phyloP scores from a whole-genome alignment of 768 basidiomycete genomes.

The Amanita rimosa region DNA sequence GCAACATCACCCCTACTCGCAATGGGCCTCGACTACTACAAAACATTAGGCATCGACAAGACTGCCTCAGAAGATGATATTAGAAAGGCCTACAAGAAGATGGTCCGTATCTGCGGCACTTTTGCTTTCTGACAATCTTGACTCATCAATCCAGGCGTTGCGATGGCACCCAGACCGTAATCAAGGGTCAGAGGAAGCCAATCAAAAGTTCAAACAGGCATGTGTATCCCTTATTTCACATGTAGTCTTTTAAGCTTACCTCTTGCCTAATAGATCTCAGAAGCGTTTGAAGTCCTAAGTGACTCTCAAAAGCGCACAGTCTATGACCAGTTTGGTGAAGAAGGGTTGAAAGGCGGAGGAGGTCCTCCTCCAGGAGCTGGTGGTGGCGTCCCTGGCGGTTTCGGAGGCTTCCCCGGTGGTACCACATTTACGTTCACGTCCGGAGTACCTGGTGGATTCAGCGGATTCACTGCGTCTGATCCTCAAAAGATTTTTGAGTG shows the following conservation, averaged over 20 bases:
- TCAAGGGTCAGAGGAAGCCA: conserved; percentile 73
- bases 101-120: conserved; percentile 39
- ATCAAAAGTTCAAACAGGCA: conserved; percentile 87
- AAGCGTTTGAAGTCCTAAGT: conserved; percentile 91
- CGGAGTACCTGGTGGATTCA: conserved; percentile 26
- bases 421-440: conserved; percentile 49
- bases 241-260: background rate
- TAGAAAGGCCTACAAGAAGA: conserved; percentile 94
- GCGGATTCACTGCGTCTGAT: conserved; percentile 68
- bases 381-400: conserved; percentile 19
- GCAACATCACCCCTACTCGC: too few species aligned
- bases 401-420: conserved; percentile 33
- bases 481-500: conserved; percentile 86
- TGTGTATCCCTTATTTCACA: conserved; percentile 7
- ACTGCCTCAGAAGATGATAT: conserved; percentile 76
- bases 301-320: conserved; percentile 77
- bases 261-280: conserved; percentile 52
- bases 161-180: conserved; percentile 97
- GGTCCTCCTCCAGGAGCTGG: conserved; percentile 43
- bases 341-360: conserved; percentile 76
- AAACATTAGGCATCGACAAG: conserved; percentile 62
- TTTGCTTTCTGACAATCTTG: too few species aligned
- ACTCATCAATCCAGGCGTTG: conserved; percentile 41
- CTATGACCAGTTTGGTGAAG: conserved; percentile 93
- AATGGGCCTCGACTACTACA: conserved; percentile 90